These are phyloP conservation scores for Truncatella angustata DNA, from an alignment of 2,329 filamentous ascomycete genomes.

Conservation along the genomic window DNA sequence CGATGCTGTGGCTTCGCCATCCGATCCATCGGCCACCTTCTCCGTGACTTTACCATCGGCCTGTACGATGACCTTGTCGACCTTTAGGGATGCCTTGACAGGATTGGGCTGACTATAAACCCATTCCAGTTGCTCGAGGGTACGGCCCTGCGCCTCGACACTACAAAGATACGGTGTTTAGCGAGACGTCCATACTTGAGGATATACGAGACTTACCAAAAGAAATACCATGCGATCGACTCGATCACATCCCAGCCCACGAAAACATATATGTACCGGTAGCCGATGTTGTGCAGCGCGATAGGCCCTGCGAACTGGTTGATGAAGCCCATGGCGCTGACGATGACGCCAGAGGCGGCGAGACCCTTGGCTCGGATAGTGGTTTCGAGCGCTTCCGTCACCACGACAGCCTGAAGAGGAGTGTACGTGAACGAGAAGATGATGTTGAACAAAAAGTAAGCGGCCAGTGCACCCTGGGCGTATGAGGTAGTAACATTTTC, in stretches of 20 bases:
- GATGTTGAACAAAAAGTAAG: constrained; percentile 49
- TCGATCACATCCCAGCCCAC: constrained; percentile 47
- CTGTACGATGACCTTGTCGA: constrained; percentile 49
- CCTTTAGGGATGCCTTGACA: constrained; percentile 45
- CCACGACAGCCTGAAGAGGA: constrained; percentile 46
- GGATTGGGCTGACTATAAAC: constrained; percentile 48
- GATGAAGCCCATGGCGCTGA: constrained; percentile 45
- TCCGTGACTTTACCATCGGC: constrained; percentile 44
- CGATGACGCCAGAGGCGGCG: constrained; percentile 42
- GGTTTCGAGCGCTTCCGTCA: constrained; percentile 46
- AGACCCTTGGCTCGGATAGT: constrained; percentile 47
- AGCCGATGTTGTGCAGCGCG: constrained; percentile 40
- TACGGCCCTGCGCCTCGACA: constrained; percentile 48
- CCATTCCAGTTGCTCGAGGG: constrained; percentile 48
- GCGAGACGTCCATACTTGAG: neutral
- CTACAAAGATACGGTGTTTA: constrained; percentile 24
- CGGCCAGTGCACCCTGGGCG: constrained; percentile 41
- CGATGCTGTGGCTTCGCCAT: no score
- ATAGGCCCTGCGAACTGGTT: constrained; percentile 47
- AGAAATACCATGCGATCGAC: constrained; percentile 41
- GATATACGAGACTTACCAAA: constrained; percentile 33
- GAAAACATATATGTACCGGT: constrained; percentile 45
- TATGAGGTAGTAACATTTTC: constrained; percentile 33
- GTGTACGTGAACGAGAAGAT: constrained; percentile 50
- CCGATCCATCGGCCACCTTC: constrained; percentile 37